Percentiles rank a stretch among this genome's conserved stretches.
These are phyloP conservation scores for Beta macrorhiza DNA, from an alignment of 179 eudicot species.

Conservation along the genomic window DNA sequence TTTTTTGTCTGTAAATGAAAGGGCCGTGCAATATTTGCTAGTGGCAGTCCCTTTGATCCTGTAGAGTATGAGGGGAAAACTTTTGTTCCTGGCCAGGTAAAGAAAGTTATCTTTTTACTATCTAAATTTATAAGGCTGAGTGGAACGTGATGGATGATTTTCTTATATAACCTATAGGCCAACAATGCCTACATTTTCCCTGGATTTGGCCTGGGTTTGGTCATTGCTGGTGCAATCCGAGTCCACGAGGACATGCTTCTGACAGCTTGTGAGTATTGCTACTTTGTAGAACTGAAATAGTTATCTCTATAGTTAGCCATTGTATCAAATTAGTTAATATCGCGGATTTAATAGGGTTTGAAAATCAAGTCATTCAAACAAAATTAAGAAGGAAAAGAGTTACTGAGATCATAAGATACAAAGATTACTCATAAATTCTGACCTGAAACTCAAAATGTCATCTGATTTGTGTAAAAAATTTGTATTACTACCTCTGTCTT, in stretches of 20 bases:
- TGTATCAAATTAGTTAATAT: not conserved
- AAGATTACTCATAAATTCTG: too few species aligned
- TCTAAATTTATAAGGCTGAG: not conserved
- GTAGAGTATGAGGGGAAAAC: slow-evolving; percentile 69
- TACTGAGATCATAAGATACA: too few species aligned
- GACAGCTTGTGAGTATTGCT: slow-evolving; percentile 77
- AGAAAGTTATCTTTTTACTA: too few species aligned
- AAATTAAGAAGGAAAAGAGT: not conserved
- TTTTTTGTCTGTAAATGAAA: slow-evolving; percentile 24
- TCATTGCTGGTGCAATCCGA: slow-evolving; percentile 90
- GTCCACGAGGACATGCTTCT: slow-evolving; percentile 91
- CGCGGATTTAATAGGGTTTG: not conserved
- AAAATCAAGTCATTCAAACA: not conserved
- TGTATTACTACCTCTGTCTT: too few species aligned
- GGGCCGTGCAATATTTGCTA: slow-evolving; percentile 94
- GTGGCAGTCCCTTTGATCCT: slow-evolving; percentile 93
- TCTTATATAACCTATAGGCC: slow-evolving; percentile 44
- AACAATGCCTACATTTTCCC: slow-evolving; percentile 97
- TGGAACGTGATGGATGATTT: slow-evolving; percentile 7
- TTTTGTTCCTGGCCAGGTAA: slow-evolving; percentile 83
- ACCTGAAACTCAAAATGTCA: too few species aligned
- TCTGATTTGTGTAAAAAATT: too few species aligned
- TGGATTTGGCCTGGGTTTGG: slow-evolving; percentile 90
- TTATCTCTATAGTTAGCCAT: not conserved
- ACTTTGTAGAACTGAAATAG: not conserved